Conservation (phyloP, 495 filamentous ascomycete species). For the Parathielavia hyrcaniae region DNA sequence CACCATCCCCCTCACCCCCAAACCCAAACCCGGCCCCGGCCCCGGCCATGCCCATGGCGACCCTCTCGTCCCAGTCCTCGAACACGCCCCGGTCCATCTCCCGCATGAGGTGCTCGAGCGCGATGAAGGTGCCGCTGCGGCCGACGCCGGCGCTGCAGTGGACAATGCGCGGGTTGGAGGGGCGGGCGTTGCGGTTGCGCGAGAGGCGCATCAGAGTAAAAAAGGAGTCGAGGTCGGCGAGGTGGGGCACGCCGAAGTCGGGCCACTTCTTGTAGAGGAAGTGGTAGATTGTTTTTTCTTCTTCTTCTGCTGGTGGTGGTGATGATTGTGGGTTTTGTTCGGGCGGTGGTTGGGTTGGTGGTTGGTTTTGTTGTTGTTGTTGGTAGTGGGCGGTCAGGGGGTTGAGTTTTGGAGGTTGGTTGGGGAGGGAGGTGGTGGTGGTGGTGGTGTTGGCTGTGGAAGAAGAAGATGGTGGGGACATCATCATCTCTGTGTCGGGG, state of each 20-base stretch:
- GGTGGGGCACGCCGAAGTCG: slow-evolving; percentile 82
- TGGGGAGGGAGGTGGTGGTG: background rate
- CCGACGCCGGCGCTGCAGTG: slow-evolving; percentile 95
- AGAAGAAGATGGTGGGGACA: too few species aligned
- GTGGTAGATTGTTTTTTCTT: slow-evolving; percentile 61
- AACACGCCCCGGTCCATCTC: slow-evolving; percentile 73
- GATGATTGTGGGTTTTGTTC: background rate
- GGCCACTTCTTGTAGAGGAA: slow-evolving; percentile 91
- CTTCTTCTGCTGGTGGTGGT: background rate
- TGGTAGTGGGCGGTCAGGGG: slow-evolving; percentile 2
- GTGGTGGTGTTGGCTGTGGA: background rate
- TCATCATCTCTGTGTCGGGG: background rate
- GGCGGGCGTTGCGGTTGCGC: slow-evolving; percentile 57
- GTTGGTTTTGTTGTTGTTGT: background rate
- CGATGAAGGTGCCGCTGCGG: slow-evolving; percentile 90
- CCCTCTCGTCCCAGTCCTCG: slow-evolving; percentile 35
- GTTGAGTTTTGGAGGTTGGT: background rate
- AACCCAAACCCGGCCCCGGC: background rate
- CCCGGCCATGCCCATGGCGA: background rate
- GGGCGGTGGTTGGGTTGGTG: background rate
- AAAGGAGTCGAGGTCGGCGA: slow-evolving; percentile 69
- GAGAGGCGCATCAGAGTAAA: slow-evolving; percentile 73
- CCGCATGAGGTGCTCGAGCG: slow-evolving; percentile 79
- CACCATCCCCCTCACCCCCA: background rate
- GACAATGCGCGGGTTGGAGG: slow-evolving; percentile 73